These are phyloP conservation scores for Xerocomus minutiporus DNA, from an alignment of 1,284 basidiomycete genomes.

Conservation along the genomic window DNA sequence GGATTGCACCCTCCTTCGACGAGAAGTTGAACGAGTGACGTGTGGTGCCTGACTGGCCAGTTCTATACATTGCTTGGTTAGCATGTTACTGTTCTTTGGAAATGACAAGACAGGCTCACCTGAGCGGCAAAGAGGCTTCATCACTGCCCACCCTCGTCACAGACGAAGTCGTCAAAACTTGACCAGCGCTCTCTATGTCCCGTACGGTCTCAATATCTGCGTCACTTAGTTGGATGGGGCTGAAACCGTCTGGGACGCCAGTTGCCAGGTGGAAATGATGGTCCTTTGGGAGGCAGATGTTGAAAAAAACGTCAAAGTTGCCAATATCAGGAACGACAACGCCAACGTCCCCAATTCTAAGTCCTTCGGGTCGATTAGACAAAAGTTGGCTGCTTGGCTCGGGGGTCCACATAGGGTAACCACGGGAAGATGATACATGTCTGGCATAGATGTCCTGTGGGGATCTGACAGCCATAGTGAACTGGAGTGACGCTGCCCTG, in stretches of 20 bases:
- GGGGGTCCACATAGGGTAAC: constrained; percentile 34
- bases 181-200: constrained; percentile 12
- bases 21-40: constrained; percentile 16
- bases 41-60: background rate
- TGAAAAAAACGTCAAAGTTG: constrained; percentile 33
- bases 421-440: constrained; percentile 28
- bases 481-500: background rate
- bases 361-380: constrained; percentile 9
- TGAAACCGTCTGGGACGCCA: constrained; percentile 23
- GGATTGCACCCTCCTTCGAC: constrained; percentile 23
- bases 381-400: constrained; percentile 15
- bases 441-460: constrained; percentile 24
- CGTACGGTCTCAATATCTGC: constrained; percentile 13
- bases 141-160: constrained; percentile 8
- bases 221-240: constrained; percentile 13
- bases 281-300: constrained; percentile 25
- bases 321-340: constrained; percentile 27
- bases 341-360: constrained; percentile 26
- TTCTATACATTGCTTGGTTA: constrained; percentile 4
- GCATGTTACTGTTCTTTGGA: background rate
- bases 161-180: constrained; percentile 11
- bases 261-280: constrained; percentile 11
- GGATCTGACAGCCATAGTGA: constrained; percentile 13
- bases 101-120: constrained; percentile 5
- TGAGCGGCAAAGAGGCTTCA: background rate